Base-by-base conservation (phyloP, 2,329 filamentous ascomycete genomes). In the Fusarium temperatum region DNA sequence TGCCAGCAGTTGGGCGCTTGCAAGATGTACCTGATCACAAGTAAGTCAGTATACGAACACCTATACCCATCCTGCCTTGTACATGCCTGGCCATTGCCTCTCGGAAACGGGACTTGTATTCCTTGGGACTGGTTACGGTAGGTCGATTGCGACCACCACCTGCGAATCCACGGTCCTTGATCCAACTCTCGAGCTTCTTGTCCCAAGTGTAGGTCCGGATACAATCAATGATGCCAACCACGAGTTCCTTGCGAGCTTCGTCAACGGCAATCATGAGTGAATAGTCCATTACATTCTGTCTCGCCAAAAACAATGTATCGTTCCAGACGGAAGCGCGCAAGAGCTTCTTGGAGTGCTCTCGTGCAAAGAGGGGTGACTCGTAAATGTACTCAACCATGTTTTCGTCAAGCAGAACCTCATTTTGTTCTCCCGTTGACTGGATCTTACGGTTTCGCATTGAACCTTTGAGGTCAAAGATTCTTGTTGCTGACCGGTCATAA, bases 331-430 rank as follows among this genome's bases (percentile, higher is more conserved):
- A 96, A 59, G 94, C 93, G 71, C 94, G 91, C 38, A 99, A 89
- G 18, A 98, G 88, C 81, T 97, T 98, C 85, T 98, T 98, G 30
- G 94, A 96, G 83, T 99, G 96, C 82, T 99, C 96, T 53, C 97
- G 91, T 15, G 96, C 93, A 81, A 99, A 99, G 22, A 99, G 88
- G 0, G 96, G 97, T 5, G 94, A 97, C 81, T 99, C 96, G 78
- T 98, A 99, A 73, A 99, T 98, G 81, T 97, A 98, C 81, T 99
- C 97, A 15, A 99, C 96, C 89, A 99, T 96, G 83, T 99, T 99
- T 80, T 99, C 97, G 79, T 99, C 96, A 3, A 99, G 88, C 7
- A 99, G 89, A 7, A 99, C 96, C 83, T 99, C 96, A 76, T 98
- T 96, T 74, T 96, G 93, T 83, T 98, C 94, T 59, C 96, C 97